Base-by-base conservation (phyloP, 352 stramenopile species). In the Phytophthora agathidicida region DNA sequence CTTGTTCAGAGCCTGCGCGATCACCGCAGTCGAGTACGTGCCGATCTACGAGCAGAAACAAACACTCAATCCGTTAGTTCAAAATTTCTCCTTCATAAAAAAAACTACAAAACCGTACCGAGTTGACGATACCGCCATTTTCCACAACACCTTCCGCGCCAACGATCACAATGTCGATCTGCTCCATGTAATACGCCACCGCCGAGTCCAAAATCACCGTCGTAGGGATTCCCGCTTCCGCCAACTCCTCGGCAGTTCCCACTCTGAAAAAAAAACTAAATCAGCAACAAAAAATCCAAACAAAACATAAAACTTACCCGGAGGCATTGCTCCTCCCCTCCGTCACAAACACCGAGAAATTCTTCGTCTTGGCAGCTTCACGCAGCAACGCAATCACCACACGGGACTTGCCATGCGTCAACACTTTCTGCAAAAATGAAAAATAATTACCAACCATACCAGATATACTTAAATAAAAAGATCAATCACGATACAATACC, bases 121-220 rank as follows among this genome's bases (percentile, higher is more conserved):
- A 98, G 73, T 99, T 99, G 47, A 99, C 91, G 60, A 98, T 95
- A 5, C 96, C 97, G 10, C 97, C 97, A 68, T 99, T 99, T 74
- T 99, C 97, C 17, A 98, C 86, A 20, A 99, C 95, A 19, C 96
- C 96, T 59, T 98, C 96, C 3, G 96, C 96, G 10, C 96, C 96
- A 3, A 98, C 93, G 17, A 99, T 80, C 6, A 98, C 96, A 68
- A 99, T 90, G 71, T 99, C 96, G 11, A 97, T 84, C 30, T 89
- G 68, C 74, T 99, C 96, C 94, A 99, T 99, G 52, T 96, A 90
- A 72, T 97, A 98, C 4, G 84, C 97, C 52, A 98, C 96, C 3
- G 96, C 96, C 38, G 92, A 93, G 79, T 99, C 96, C 28, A 98
- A 65, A 49, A 99, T 94, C 3, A 99, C 86, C 7, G 83, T 98